Evolutionary conservation across 1,139 yeast species (phyloP), one percentile per base, ranked within the genome.

Genomic region (Lizanozyma gosingica): DNA sequence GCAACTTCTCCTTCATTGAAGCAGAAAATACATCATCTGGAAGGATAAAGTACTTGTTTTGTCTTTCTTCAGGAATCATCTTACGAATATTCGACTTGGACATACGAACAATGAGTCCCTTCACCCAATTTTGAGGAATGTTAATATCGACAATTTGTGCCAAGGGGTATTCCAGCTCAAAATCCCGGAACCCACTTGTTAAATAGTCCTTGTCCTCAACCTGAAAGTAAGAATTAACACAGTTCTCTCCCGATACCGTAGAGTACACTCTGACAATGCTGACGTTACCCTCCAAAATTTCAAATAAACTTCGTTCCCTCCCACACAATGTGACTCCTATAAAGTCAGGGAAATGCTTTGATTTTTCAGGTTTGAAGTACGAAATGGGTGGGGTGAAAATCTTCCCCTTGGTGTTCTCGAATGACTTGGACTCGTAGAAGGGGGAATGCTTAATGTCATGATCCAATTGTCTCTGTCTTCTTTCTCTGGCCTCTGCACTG

Each of bases 301-400:
- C 61, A 44, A 56, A 59, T 37, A 71, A 51, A 35, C 64, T 56
- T 27, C 66, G 61, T 22, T 62, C 56, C n/a, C 62, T 58, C 1
- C 68, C 62, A 3, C 64, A 54, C 36, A 92, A 57, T 1, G 82
- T 71, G 18, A 69, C 70, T 0, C 85, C 94, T 27, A 63, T 59
- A 45, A 92, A 69, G 53, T 88, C 88, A n/a, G 97, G 96, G 63
- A 92, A 86, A 55, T 76, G 92, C 41, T 80, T 65, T 0, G 97
- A 72, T 53, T 76, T 82, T n/a, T 84, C 94, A 8, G 68, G 63
- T 45, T 74, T 76, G 72, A 92, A 88, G 49, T 76, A 82, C 1
- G 90, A 77, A 11, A 73, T 66, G 1, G 97, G 97, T 0, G 95
- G 79, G 15, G 74, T 67, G 63, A 88, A 92, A 48, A 88, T 71